Evolutionary conservation across 2,329 filamentous ascomycete genomes (phyloP), one percentile per base, ranked within the genome.

Genomic region (Aspergillus calidoustus): DNA sequence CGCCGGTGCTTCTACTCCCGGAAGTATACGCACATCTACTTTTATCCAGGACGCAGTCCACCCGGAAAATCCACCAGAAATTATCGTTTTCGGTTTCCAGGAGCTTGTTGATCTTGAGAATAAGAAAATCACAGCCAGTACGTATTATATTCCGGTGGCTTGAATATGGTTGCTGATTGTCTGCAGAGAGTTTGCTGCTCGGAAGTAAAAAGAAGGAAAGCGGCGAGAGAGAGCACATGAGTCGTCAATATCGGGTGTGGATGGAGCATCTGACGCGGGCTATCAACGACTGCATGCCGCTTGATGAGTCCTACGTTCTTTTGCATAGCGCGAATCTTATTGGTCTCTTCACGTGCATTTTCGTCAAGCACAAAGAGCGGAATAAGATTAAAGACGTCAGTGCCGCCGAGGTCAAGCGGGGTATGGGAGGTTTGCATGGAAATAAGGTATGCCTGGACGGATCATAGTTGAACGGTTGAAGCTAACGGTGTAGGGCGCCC

Each of bases 41-140:
- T 98, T 98, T 75, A 91, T 98, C 71, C 87, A 88, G 66, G 87
- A 94, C 60, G 84, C 96, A 17, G 82, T 99, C 28, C 86, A 89
- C 66, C 86, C 86, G n/a, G 89, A 90, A 64, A 86, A 89, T 44
- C 88, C 90, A 7, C 92, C 95, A 0, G 95, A 98, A 69, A 93
- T 99, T 54, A 80, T 98, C 2, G 87, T 98, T 0, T 99, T 99
- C 81, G 94, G 93, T 1, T 99, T 99, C 76, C 95, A 99, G 76
- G 95, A 99, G 77, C 84, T 99, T n/a, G 95, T 99, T 4, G 95
- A 99, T 72, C 83, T 99, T 7, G 95, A 99, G 76, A 92, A 99
- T 79, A 98, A 98, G 80, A 96, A 93, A 68, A 91, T 96, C 54
- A 98, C 94, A 23, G 95, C 95, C n/a, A 97, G 88, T 87, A 77